Evolutionary conservation across 352 stramenopile genomes (phyloP).

Genomic region (Globisporangium paroecandrum): DNA sequence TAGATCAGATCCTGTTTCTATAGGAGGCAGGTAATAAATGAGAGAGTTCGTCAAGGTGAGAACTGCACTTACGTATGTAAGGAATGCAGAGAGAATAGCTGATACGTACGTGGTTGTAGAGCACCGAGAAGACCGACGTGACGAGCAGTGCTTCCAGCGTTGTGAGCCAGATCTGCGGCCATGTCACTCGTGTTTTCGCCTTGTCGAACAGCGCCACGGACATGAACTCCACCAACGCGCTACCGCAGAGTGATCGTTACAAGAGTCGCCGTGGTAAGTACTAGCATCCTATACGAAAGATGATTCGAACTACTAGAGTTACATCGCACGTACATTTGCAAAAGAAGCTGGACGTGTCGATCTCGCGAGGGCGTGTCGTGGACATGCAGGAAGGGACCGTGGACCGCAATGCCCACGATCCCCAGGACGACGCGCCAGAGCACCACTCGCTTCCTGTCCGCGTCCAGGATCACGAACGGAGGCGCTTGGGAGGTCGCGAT

Average conservation of each 20-base stretch:
- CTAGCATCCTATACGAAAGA: background rate
- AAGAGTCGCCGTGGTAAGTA: background rate
- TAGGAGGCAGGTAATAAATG: background rate
- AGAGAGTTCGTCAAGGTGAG: background rate
- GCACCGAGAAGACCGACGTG: slow-evolving; percentile 32
- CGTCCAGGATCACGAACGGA: background rate
- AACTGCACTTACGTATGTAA: background rate
- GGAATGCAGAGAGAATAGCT: background rate
- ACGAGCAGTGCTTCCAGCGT: slow-evolving; percentile 26
- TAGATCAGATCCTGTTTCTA: slow-evolving; percentile 30
- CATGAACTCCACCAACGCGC: slow-evolving; percentile 26
- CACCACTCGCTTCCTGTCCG: slow-evolving; percentile 4
- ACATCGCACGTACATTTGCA: slow-evolving; percentile 19
- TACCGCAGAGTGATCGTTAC: slow-evolving; percentile 1
- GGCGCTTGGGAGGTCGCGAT: slow-evolving; percentile 5
- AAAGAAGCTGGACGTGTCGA: slow-evolving; percentile 17
- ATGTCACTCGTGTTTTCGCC: slow-evolving; percentile 16
- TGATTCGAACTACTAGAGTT: background rate
- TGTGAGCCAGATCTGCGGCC: slow-evolving; percentile 22
- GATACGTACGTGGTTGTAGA: slow-evolving; percentile 25
- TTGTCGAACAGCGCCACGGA: slow-evolving; percentile 18
- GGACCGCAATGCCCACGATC: background rate
- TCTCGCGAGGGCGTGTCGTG: background rate
- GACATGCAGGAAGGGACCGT: slow-evolving; percentile 8
- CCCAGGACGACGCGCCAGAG: slow-evolving; percentile 13